Evolutionary conservation across 441 rosid genomes (phyloP), one percentile per base, ranked within the genome.

Genomic region (Populus tomentosa): DNA sequence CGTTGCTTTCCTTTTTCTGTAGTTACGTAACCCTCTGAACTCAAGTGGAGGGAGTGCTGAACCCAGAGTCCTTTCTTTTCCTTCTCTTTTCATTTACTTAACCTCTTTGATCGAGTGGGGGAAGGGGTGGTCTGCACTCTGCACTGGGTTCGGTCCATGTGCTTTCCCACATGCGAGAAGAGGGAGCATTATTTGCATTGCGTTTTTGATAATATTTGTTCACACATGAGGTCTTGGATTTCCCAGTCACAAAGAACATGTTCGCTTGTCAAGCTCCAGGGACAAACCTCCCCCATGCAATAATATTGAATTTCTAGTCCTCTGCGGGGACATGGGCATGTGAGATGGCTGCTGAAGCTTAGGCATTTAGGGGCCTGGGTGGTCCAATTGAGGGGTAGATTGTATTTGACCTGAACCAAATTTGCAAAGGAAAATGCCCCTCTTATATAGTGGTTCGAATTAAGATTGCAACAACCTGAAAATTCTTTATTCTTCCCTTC

Each of bases 111-210:
- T 46, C 7, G 56, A 46, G 56, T 46, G 56, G 56, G 56, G 56
- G 56, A 46, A 4, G 20, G 56, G 56, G 56, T 46, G 56, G 56
- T n/a, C n/a, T n/a, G n/a, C n/a, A n/a, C n/a, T 46, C 56, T 46
- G 56, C 56, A 46, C 56, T 14, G 20, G 56, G 6, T 46, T 4
- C 2, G 56, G 56, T 46, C 56, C 56, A 46, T 0, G 56, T 46
- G 56, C 53, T 4, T 46, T 46, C 53, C 53, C 53, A 46, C 16
- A 13, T 11, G 30, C 5, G n/a, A 46, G 32, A 46, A 40, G 23
- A 9, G 2, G 70, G 26, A 10, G 21, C 7, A 75, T 69, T 69
- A 76, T 69, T 76, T 36, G 69, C n/a, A 26, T 61, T 70, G 79
- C 24, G 64, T 77, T 62, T 1, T 62, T 26, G 79, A 38, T 38